Base-by-base conservation (phyloP, 192 early-diverging fungal genomes). In the Backusella sp. region DNA sequence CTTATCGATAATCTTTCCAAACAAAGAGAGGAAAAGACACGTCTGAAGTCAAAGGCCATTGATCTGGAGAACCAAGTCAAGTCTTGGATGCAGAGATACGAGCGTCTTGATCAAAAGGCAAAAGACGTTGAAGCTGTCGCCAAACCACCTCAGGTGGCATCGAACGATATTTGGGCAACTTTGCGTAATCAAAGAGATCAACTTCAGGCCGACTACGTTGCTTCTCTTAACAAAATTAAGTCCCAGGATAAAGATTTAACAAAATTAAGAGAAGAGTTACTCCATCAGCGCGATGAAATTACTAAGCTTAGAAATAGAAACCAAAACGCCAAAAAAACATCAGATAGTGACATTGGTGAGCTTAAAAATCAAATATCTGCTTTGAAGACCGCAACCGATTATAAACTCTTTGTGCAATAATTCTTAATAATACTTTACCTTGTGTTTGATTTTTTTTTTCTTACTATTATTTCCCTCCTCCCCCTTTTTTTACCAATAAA, bases 1-100 rank as follows among this genome's bases (percentile, higher is more conserved):
- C 87, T 99, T 77, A 97, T 96, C 21, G 94, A 94, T 75, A 85
- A 83, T 65, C 80, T 97, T 39, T 87, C 87, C 49, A 82, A 85
- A 68, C 84, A 88, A 76, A 88, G 87, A 72, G 85, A 92, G 77
- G 94, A 95, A 78, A 91, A 93, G 84, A 87, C 88, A 37, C 67
- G 74, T 21, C 80, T 92, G 56, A 80, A 85, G 49, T 85, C 11
- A 26, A 76, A 76, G 36, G 46, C 75, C 3, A 28, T 56, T 2
- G 67, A 66, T 14, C 11, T 76, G 11, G 95, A 96, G 81, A 79
- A 70, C 46, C 92, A 92, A 73, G 78, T 90, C 65, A 77, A 79
- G 65, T 76, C 53, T 67, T 94, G 91, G 93, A 92, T 83, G 76
- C 92, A 96, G 68, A 92, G 90, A 78, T 92, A 91, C 80, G 88